These are phyloP conservation scores for Casuarina equisetifolia DNA, from an alignment of 306 rosid species.

Conservation along the genomic window DNA sequence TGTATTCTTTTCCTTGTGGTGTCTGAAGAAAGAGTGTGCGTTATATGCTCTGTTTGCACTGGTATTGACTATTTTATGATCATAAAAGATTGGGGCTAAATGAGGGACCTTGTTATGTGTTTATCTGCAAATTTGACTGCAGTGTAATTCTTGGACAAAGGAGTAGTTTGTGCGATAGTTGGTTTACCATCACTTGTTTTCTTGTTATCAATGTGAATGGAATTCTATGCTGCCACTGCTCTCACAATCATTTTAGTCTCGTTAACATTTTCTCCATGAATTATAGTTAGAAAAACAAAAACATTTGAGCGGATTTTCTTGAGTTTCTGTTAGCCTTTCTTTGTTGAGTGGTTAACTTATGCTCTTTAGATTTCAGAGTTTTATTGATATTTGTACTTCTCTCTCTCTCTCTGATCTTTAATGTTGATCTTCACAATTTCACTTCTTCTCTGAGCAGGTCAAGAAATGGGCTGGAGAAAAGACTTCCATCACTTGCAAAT, in stretches of 20 bases:
- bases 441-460: constrained; percentile 43
- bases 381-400: neutral
- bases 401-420: neutral
- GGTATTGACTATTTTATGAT: neutral
- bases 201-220: constrained; percentile 1
- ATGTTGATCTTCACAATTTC: constrained; percentile 3
- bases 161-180: neutral
- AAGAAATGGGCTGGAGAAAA: constrained; percentile 46
- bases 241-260: neutral
- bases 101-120: neutral
- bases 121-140: neutral
- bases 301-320: neutral
- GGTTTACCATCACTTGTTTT: neutral
- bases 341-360: neutral
- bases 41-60: neutral
- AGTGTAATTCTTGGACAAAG: neutral
- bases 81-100: neutral
- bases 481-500: constrained; percentile 37
- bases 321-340: neutral
- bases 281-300: neutral
- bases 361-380: neutral
- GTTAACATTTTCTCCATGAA: too few species aligned
- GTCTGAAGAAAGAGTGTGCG: neutral
- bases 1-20: neutral
- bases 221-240: neutral